A percentile compares a stretch with the other conserved stretches of the same genome.
These are phyloP conservation scores for Alloascoidea hylecoeti DNA, from an alignment of 805 yeast species.

Conservation along the genomic window DNA sequence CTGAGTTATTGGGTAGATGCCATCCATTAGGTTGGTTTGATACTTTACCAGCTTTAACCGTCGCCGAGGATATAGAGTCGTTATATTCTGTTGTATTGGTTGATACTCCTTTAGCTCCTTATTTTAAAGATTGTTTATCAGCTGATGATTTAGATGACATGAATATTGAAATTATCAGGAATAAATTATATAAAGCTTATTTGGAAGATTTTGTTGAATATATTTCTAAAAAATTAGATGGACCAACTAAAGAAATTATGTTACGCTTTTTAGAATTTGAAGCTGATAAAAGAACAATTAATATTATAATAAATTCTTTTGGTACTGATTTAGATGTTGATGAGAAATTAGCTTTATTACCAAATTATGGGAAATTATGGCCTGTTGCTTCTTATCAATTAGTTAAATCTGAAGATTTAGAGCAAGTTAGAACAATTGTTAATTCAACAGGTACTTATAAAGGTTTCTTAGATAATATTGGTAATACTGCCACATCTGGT, in stretches of 20 bases:
- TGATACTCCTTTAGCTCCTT: slow-evolving; percentile 96
- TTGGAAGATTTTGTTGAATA: slow-evolving; percentile 75
- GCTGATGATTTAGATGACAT: slow-evolving; percentile 88
- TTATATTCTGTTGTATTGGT: slow-evolving; percentile 83
- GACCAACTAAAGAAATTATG: slow-evolving; percentile 80
- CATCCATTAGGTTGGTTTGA: slow-evolving; percentile 99
- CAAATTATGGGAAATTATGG: slow-evolving; percentile 69
- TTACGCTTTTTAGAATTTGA: slow-evolving; percentile 66
- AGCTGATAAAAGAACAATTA: slow-evolving; percentile 90
- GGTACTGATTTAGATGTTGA: slow-evolving; percentile 67
- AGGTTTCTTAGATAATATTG: slow-evolving; percentile 28
- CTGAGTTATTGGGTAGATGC: slow-evolving; percentile 79
- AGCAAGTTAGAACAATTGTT: slow-evolving; percentile 57
- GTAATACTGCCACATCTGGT: slow-evolving; percentile 7
- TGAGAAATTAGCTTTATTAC: slow-evolving; percentile 61
- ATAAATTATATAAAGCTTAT: slow-evolving; percentile 84
- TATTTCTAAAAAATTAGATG: slow-evolving; percentile 40
- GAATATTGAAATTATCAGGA: slow-evolving; percentile 90
- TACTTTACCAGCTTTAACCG: slow-evolving; percentile 86
- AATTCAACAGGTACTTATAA: slow-evolving; percentile 54
- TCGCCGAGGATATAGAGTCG: slow-evolving; percentile 91
- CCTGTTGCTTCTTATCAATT: slow-evolving; percentile 55
- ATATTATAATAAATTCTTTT: slow-evolving; percentile 81
- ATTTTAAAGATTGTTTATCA: slow-evolving; percentile 77
- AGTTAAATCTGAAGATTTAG: slow-evolving; percentile 72